Base-by-base conservation (phyloP, 164 flowering plant genomes). In the Platanus orientalis region DNA sequence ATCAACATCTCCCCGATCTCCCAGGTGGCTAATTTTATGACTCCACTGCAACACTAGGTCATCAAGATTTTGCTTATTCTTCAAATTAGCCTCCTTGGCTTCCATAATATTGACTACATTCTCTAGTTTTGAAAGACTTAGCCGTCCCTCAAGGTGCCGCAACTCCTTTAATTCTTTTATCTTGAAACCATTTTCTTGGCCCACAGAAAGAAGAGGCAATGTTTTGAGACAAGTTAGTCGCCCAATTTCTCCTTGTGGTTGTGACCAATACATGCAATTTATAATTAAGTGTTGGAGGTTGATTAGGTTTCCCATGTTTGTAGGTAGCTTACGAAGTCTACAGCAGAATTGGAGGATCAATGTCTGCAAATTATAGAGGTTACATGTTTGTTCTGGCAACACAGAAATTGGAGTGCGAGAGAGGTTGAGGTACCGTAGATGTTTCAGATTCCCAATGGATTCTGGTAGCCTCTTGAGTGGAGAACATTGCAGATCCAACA, bases 401-500 rank as follows among this genome's bases (percentile, higher is more conserved):
- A 6, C 13, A 52, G 24, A 11, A 1, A 66, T 21, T 1, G 13
- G 1, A 39, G 9, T 29, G 1, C 4, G 1, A 1, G 26, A 24
- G 7, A 72, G 47, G 25, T 59, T 10, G 4, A 72, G 61, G 25
- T 58, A 67, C 54, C 75, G 63, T 32, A 72, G 32, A 23, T 58
- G 65, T 27, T n/a, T 68, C 62, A 72, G 7, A 13, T 54, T 45
- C 3, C 45, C 59, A 21, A 68, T 45, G 24, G 56, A 28, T 10
- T 17, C n/a, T 9, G 71, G 71, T 47, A 68, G 29, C 24, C 23
- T 20, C 9, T 25, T 10, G 19, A 54, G 44, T 1, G 11, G 3
- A 19, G 47, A n/a, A 19, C 26, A 0, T 2, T 52, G 40, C 42
- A 68, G 34, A 19, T 54, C 49, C 14, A 68, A 28, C 6, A 55